Base-by-base conservation (phyloP, 106 monocot species). In the Phalaenopsis equestris region DNA sequence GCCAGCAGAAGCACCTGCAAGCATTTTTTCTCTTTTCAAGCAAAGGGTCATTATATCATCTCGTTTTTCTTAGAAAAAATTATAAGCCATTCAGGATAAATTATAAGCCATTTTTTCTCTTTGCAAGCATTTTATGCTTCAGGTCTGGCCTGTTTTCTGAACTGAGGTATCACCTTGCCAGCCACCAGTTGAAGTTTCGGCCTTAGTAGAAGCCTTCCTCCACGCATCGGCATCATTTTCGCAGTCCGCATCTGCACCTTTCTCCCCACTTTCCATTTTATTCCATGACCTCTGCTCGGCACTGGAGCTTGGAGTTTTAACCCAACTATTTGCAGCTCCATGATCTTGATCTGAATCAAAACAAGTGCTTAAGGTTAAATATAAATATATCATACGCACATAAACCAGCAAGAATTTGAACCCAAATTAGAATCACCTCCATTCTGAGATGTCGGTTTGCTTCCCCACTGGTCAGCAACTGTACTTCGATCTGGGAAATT, bases 331-430 rank as follows among this genome's bases (percentile, higher is more conserved):
- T 70, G 38, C 39, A 39, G 70, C 39, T 70, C 38, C 70, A 39
- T 42, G 74, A 19, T 74, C 74, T 74, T 74, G 41, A 74, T 74
- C 74, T 74, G 74, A 74, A 74, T 74, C n/a, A 70, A 70, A 36
- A 39, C 9, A 41, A 70, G 38, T 70, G 38, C 37, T 2, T n/a
- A 38, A 38, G 30, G 6, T 52, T 12, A 8, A 70, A 70, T 70
- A 70, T 70, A 70, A 3, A 61, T 61, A 61, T 61, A 21, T 21
- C 19, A 6, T 5, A 38, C 17, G 7, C 11, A 68, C 2, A 58
- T 36, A n/a, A 37, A 68, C 68, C 10, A 36, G 68, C 68, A 68
- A 68, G 37, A 30, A 39, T 70, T 70, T 70, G 38, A 15, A 4
- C 3, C 70, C 38, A 70, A 61, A 70, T 39, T 70, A 70, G 70